phyloP scores from a whole-genome alignment of 495 filamentous ascomycete species.

The Neurospora sp. region DNA sequence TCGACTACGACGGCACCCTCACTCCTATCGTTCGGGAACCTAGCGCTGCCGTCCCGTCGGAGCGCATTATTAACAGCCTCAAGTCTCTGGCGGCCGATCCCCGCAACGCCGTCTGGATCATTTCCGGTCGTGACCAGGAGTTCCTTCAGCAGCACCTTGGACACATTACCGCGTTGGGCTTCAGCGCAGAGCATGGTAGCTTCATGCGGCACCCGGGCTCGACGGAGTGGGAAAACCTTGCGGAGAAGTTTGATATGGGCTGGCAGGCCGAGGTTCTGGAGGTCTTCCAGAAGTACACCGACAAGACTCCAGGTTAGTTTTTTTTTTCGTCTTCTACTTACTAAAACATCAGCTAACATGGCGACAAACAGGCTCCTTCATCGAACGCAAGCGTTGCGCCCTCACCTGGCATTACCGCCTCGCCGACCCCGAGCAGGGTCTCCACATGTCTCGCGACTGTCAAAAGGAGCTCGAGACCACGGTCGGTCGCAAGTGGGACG shows the following conservation, averaged over 20 bases:
- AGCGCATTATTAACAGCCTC: constrained; percentile 67
- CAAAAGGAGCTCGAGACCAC: constrained; percentile 64
- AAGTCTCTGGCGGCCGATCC: constrained; percentile 69
- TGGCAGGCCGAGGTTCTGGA: constrained; percentile 79
- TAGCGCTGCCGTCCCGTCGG: constrained; percentile 73
- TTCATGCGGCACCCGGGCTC: constrained; percentile 72
- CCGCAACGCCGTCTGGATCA: constrained; percentile 90
- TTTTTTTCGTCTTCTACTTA: not conserved
- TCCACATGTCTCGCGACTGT: constrained; percentile 65
- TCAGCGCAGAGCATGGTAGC: constrained; percentile 92
- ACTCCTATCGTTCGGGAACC: constrained; percentile 91
- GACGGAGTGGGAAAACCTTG: constrained; percentile 75
- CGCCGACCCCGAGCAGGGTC: constrained; percentile 73
- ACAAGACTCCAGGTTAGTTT: constrained; percentile 61
- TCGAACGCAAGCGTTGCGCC: constrained; percentile 84
- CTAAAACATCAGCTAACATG: constrained; percentile 14
- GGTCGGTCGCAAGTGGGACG: constrained; percentile 66
- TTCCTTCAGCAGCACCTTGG: constrained; percentile 84
- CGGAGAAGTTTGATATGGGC: constrained; percentile 71
- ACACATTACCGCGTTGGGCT: constrained; percentile 70
- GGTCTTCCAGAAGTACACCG: constrained; percentile 75
- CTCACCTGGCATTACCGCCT: constrained; percentile 95
- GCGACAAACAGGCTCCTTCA: constrained; percentile 57
- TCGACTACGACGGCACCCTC: constrained; percentile 97
- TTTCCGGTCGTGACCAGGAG: constrained; percentile 81